Conservation (phyloP, 495 filamentous ascomycete genomes). For the Chlorociboria aeruginascens region DNA sequence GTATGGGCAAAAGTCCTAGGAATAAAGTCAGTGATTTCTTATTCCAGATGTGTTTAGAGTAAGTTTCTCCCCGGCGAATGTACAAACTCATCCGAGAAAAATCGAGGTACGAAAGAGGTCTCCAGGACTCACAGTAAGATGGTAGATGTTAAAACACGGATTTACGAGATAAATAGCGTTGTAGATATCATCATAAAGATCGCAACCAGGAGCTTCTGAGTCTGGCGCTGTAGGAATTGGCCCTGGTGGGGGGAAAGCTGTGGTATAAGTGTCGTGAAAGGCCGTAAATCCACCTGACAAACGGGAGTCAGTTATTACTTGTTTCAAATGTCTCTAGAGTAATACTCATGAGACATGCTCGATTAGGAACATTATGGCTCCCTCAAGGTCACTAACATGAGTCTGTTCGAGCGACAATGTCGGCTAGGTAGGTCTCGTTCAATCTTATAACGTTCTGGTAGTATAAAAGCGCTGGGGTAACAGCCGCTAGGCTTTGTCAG, state of each 20-base stretch:
- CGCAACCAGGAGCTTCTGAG: constrained; percentile 33
- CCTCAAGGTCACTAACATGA: too few species aligned
- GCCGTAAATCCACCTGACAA: constrained; percentile 54
- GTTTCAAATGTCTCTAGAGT: too few species aligned
- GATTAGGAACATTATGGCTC: too few species aligned
- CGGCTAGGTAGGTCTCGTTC: constrained; percentile 10
- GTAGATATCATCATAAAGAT: constrained; percentile 42
- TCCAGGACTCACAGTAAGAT: constrained; percentile 33
- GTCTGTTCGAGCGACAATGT: constrained; percentile 21
- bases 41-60: too few species aligned
- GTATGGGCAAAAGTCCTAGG: constrained; percentile 51
- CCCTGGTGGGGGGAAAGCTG: constrained; percentile 55
- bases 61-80: too few species aligned
- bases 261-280: constrained; percentile 42
- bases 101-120: too few species aligned
- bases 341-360: too few species aligned
- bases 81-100: too few species aligned
- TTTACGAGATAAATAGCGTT: constrained; percentile 47
- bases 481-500: constrained; percentile 1
- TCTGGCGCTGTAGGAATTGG: constrained; percentile 32
- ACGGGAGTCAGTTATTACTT: too few species aligned
- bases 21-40: too few species aligned
- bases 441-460: constrained; percentile 10
- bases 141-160: constrained; percentile 75
- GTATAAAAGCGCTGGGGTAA: constrained; percentile 4